Conservation (phyloP, 192 early-diverging fungal species). For the Podila epicladia region DNA sequence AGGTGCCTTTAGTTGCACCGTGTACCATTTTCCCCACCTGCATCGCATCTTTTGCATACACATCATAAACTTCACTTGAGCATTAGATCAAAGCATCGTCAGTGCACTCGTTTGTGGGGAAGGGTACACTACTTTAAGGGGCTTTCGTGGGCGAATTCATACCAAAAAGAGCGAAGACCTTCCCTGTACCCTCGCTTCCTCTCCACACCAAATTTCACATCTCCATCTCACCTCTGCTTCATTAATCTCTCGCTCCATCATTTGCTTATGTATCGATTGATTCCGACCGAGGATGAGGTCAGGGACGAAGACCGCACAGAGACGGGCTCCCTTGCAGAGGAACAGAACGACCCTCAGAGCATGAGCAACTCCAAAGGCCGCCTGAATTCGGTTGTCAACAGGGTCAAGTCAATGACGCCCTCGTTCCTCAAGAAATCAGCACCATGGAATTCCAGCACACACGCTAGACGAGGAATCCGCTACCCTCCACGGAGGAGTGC, state of each 20-base stretch:
- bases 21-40: background rate
- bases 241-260: background rate
- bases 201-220: no score
- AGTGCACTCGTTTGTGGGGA: no score
- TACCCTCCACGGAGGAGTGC: background rate
- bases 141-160: no score
- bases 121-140: no score
- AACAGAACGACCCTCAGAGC: background rate
- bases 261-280: slow-evolving; percentile 30
- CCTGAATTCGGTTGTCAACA: slow-evolving; percentile 17
- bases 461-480: background rate
- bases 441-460: background rate
- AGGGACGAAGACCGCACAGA: slow-evolving; percentile 45
- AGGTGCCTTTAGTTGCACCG: background rate
- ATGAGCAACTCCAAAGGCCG: background rate
- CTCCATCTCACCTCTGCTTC: background rate
- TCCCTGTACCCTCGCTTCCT: background rate
- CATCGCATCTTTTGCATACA: no score
- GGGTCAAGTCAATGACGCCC: slow-evolving; percentile 15
- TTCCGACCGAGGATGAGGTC: slow-evolving; percentile 37
- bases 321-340: slow-evolving; percentile 15
- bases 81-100: no score
- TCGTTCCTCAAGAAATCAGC: slow-evolving; percentile 15
- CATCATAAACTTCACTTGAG: no score
- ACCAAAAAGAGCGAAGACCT: background rate